Base-by-base conservation (phyloP, 768 basidiomycete species). In the Phlebiopsis gigantea region DNA sequence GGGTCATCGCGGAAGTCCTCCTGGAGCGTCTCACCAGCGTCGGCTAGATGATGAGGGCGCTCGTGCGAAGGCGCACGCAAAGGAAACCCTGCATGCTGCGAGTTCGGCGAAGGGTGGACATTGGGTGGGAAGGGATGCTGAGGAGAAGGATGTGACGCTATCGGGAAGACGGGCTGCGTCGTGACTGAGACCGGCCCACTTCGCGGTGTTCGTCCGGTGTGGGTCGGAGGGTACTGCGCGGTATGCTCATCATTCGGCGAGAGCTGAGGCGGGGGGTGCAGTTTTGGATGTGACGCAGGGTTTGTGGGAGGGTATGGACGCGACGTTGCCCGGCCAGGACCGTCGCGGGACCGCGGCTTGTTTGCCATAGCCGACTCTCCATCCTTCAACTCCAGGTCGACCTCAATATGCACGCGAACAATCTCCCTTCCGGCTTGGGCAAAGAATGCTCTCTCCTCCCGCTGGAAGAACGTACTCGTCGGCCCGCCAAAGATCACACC, bases 391-490 rank as follows among this genome's bases (percentile, higher is more conserved):
- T 88, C 87, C 17, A 84, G 68, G 68, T 88, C 87, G 54, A 88
- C 76, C 66, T 89, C 87, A 41, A 88, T 79, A 24, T 84, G 79
- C 26, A 88, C 84, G 25, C 87, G 83, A 42, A 90, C 81, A 62
- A 90, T 87, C 68, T 89, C 88, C 58, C 81, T 84, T 22, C 87
- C 88, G 0, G 85, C 85, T 63, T 87, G 82, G 1, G 87, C 87
- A 61, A 91, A 91, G 69, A 88, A 91, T 7, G 84, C 85, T 55
- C 88, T 85, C 63, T 91, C 88, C 68, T 91, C 85, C 0, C 81
- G 75, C 60, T 83, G 79, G 67, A 91, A 91, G 68, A 79, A 90
- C 26, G 83, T 81, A 49, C 82, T 84, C 0, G 89, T 90, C 2
- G 87, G 82, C 0, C 84, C 83, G 55, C 80, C 73, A 71, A 82